Percentiles rank a stretch among this genome's conserved stretches.
phyloP scores from a whole-genome alignment of 2,329 filamentous ascomycete genomes.

The Cercospora zeina region DNA sequence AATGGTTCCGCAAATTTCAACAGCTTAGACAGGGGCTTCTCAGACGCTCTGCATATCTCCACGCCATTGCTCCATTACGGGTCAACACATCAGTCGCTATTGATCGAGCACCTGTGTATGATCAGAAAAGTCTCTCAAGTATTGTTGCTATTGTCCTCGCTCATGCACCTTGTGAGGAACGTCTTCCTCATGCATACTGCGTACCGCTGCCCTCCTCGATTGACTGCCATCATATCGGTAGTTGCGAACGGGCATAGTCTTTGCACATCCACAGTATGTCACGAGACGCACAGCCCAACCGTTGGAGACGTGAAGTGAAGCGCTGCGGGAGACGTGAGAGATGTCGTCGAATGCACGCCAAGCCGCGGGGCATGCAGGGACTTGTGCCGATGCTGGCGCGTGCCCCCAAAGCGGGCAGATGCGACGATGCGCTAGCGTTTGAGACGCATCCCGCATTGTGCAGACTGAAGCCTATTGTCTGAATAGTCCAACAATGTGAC shows the following conservation, averaged over 20 bases:
- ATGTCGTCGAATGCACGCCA: neutral
- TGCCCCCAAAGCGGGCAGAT: constrained; percentile 1
- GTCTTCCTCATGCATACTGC: neutral
- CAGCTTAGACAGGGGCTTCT: no score
- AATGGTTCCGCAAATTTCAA: no score
- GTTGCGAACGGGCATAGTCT: neutral
- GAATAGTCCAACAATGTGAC: constrained; percentile 5
- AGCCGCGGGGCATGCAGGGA: neutral
- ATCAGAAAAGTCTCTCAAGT: no score
- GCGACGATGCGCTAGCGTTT: constrained; percentile 10
- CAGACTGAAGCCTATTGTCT: constrained; percentile 9
- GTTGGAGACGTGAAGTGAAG: neutral
- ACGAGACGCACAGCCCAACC: neutral
- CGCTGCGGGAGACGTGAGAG: neutral
- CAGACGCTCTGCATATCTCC: no score
- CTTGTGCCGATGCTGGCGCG: neutral
- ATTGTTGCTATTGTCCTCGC: neutral
- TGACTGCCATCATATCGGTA: neutral
- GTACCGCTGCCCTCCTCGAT: neutral
- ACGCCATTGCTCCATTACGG: no score
- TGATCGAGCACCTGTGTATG: no score
- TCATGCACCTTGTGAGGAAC: neutral
- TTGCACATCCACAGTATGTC: neutral
- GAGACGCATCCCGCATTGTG: constrained; percentile 7
- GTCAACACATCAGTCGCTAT: no score